Evolutionary conservation across 2,329 filamentous ascomycete genomes (phyloP).

Genomic region (Hypomyces rosellus): DNA sequence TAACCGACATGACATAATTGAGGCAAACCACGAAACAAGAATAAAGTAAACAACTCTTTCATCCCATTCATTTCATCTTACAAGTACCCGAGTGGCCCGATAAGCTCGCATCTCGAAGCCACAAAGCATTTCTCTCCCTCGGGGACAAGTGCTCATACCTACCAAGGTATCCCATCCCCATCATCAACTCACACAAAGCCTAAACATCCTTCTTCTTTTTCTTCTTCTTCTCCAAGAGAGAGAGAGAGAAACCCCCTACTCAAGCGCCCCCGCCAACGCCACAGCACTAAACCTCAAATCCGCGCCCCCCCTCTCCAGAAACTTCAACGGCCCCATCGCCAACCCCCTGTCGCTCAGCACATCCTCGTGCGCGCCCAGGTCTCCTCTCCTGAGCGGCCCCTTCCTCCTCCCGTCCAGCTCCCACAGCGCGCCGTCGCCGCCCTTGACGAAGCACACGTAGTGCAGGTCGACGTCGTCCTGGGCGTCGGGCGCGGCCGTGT

Average conservation of each 20-base stretch:
- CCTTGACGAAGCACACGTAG: constrained; percentile 91
- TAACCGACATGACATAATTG: too few relatives aligned
- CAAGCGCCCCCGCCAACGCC: constrained; percentile 45
- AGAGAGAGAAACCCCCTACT: constrained; percentile 25
- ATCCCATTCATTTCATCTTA: too few relatives aligned
- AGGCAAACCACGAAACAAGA: too few relatives aligned
- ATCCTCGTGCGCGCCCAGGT: constrained; percentile 56
- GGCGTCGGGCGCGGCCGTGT: constrained; percentile 71
- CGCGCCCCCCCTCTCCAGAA: constrained; percentile 48
- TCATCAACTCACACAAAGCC: neutral
- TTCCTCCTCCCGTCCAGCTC: constrained; percentile 55
- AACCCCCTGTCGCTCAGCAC: constrained; percentile 70
- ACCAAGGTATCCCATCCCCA: too few relatives aligned
- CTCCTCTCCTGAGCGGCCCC: constrained; percentile 50
- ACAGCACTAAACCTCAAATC: constrained; percentile 56
- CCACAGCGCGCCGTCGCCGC: constrained; percentile 55
- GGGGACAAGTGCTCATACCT: too few relatives aligned
- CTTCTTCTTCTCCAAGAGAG: too few relatives aligned
- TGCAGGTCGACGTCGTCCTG: constrained; percentile 85
- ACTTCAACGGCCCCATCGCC: constrained; percentile 57
- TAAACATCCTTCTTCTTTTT: neutral
- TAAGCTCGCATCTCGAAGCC: too few relatives aligned
- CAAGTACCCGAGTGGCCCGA: too few relatives aligned
- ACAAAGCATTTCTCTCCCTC: too few relatives aligned
- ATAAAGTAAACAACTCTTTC: too few relatives aligned